Percentiles rank a stretch among this genome's conserved stretches.
Conservation (phyloP, 805 yeast genomes). For the Schwanniomyces yamadae region DNA sequence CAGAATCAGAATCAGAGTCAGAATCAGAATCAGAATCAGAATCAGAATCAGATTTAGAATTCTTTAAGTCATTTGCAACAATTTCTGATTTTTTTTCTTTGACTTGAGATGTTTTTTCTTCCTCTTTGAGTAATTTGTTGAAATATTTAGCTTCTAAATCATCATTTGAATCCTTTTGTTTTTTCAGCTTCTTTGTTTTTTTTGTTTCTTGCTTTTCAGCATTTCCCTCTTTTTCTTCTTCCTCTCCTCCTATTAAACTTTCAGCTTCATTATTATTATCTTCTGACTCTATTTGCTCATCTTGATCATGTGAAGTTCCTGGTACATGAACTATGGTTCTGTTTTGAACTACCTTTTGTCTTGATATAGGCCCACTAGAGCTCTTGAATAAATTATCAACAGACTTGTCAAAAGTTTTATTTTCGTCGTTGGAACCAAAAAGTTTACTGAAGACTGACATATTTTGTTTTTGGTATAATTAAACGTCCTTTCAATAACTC, state of each 20-base stretch:
- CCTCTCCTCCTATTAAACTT: slow-evolving; percentile 13
- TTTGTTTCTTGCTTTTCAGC: slow-evolving; percentile 12
- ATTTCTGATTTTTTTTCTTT: slow-evolving; percentile 16
- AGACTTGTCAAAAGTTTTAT: slow-evolving; percentile 22
- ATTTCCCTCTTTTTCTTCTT: slow-evolving; percentile 24
- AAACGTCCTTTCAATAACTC: slow-evolving; percentile 4
- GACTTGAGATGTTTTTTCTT: slow-evolving; percentile 12
- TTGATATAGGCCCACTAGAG: slow-evolving; percentile 48
- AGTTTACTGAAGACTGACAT: slow-evolving; percentile 39
- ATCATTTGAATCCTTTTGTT: slow-evolving; percentile 37
- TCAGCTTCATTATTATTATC: slow-evolving; percentile 19
- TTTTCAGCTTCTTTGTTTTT: slow-evolving; percentile 12
- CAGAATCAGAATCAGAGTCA: slow-evolving; percentile 17
- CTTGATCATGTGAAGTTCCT: slow-evolving; percentile 5
- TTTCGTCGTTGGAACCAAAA: slow-evolving; percentile 25
- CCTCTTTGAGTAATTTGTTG: slow-evolving; percentile 42
- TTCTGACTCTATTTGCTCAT: slow-evolving; percentile 16
- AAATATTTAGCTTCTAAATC: slow-evolving; percentile 58
- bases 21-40: slow-evolving; percentile 6
- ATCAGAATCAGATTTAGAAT: background rate
- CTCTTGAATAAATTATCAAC: slow-evolving; percentile 32
- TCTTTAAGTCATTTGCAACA: too few species aligned
- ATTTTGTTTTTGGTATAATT: background rate
- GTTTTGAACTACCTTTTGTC: slow-evolving; percentile 21
- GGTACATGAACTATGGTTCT: slow-evolving; percentile 20